Percentiles rank a stretch among this genome's conserved stretches.
These are phyloP conservation scores for Allium fistulosum DNA, from an alignment of 106 monocot genomes.

Conservation along the genomic window DNA sequence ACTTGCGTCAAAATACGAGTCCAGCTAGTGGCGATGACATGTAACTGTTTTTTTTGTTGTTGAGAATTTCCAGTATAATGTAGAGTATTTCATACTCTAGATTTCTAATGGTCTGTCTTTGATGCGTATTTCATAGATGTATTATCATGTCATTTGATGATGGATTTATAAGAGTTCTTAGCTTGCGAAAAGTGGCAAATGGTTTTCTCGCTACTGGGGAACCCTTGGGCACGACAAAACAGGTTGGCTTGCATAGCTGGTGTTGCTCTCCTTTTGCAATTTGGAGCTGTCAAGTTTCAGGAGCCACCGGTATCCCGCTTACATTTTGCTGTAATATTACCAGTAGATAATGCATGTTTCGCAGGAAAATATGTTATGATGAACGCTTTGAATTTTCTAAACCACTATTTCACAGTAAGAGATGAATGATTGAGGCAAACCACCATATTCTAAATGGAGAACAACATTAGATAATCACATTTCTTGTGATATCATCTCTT, in stretches of 20 bases:
- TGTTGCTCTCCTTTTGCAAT: slow-evolving; percentile 41
- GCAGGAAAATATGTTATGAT: neutral
- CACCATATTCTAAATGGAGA: neutral
- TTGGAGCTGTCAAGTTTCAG: slow-evolving; percentile 61
- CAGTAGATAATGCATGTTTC: neutral
- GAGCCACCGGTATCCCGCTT: slow-evolving; percentile 30
- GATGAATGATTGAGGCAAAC: neutral
- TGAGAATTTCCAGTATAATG: neutral
- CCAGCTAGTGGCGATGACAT: neutral
- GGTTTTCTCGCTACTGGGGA: slow-evolving; percentile 46
- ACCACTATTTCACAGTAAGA: neutral
- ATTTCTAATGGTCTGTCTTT: neutral
- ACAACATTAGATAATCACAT: neutral
- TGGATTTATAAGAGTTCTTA: slow-evolving; percentile 43
- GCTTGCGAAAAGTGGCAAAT: slow-evolving; percentile 39
- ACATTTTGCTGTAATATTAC: neutral
- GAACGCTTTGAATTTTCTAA: neutral
- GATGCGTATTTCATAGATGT: slow-evolving; percentile 22
- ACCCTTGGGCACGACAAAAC: slow-evolving; percentile 21
- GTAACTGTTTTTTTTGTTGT: neutral
- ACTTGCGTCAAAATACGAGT: neutral
- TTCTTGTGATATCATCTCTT: neutral
- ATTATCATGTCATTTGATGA: slow-evolving; percentile 51
- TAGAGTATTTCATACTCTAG: neutral
- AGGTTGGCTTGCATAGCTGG: slow-evolving; percentile 20